Conservation (phyloP, 164 flowering plant species). For the Stephania cephalantha region DNA sequence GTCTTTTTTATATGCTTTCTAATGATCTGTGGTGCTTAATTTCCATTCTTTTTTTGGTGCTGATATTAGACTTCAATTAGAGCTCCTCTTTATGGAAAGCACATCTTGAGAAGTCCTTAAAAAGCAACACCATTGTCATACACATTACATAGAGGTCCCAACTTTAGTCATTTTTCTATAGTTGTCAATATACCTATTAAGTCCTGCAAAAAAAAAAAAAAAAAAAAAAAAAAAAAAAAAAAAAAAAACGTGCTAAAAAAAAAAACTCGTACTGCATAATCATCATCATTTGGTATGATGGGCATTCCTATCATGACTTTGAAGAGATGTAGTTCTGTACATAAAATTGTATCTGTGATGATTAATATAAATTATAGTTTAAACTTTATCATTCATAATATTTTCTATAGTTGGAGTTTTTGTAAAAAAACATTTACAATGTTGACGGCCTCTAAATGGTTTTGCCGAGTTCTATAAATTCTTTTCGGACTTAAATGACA, state of each 20-base stretch:
- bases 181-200: neutral
- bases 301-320: neutral
- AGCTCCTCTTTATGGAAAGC: neutral
- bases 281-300: neutral
- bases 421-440: neutral
- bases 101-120: neutral
- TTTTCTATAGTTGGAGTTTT: too few relatives aligned
- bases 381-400: neutral
- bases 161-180: neutral
- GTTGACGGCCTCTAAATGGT: neutral
- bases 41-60: neutral
- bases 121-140: neutral
- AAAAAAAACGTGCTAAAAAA: too few relatives aligned
- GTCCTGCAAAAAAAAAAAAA: too few relatives aligned
- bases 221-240: too few relatives aligned
- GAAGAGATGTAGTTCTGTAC: neutral
- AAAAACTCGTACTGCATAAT: too few relatives aligned
- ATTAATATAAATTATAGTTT: too few relatives aligned
- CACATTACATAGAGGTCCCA: neutral
- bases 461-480: neutral
- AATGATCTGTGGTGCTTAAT: neutral
- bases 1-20: too few relatives aligned
- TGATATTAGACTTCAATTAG: neutral
- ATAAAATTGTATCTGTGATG: neutral
- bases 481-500: neutral